phyloP scores from a whole-genome alignment of 1,284 basidiomycete genomes.

The Naganishia albida region DNA sequence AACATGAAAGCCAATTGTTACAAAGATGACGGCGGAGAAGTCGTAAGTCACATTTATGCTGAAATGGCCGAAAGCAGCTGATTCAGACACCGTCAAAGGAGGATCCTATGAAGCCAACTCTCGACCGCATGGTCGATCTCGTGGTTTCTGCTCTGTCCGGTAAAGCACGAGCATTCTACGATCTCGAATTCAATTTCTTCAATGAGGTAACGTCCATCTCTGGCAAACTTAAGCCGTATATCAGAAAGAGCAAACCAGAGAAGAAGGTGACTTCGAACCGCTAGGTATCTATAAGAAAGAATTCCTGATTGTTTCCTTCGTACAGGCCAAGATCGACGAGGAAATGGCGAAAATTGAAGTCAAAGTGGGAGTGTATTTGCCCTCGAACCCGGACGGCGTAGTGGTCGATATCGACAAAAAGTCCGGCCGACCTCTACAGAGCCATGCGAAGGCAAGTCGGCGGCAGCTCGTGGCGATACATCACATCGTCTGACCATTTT shows the following conservation, averaged over 20 bases:
- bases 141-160: slow-evolving; percentile 86
- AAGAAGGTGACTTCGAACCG: slow-evolving; percentile 70
- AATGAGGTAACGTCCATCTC: slow-evolving; percentile 96
- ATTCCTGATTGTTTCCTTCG: slow-evolving; percentile 2
- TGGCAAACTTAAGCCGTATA: slow-evolving; percentile 93
- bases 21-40: slow-evolving; percentile 82
- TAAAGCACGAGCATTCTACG: slow-evolving; percentile 87
- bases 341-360: slow-evolving; percentile 97
- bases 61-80: background rate
- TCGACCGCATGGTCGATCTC: slow-evolving; percentile 82
- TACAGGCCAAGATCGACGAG: slow-evolving; percentile 94
- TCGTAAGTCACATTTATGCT: slow-evolving; percentile 59
- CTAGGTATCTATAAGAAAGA: background rate
- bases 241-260: slow-evolving; percentile 93
- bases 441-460: slow-evolving; percentile 84
- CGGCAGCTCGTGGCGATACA: background rate
- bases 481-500: slow-evolving; percentile 24
- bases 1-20: slow-evolving; percentile 99
- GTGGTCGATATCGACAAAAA: slow-evolving; percentile 96
- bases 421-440: slow-evolving; percentile 92
- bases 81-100: slow-evolving; percentile 59
- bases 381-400: slow-evolving; percentile 94
- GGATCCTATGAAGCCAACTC: slow-evolving; percentile 89
- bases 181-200: slow-evolving; percentile 95
- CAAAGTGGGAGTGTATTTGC: slow-evolving; percentile 91